phyloP scores from a whole-genome alignment of 2,329 filamentous ascomycete species.

The Neopestalotiopsis sp. region DNA sequence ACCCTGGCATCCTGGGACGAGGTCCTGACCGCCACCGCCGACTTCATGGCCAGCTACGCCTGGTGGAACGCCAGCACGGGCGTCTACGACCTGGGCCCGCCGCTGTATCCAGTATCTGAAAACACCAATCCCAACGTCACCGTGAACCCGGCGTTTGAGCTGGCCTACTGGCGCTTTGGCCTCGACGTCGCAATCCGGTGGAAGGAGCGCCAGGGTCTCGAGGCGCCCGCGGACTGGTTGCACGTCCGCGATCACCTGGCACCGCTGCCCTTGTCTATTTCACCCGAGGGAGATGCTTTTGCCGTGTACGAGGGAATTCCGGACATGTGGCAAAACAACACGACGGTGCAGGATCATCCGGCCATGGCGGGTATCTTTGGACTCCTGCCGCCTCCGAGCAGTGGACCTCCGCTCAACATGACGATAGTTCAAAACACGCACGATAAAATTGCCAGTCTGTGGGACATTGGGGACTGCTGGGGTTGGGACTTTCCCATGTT shows the following conservation, averaged over 20 bases:
- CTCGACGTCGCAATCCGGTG: conserved; percentile 58
- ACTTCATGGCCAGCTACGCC: conserved; percentile 65
- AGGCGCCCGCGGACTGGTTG: conserved; percentile 50
- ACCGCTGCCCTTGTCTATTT: conserved; percentile 54
- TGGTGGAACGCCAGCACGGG: conserved; percentile 57
- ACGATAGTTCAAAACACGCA: conserved; percentile 43
- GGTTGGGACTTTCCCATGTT: conserved; percentile 52
- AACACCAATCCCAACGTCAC: conserved; percentile 63
- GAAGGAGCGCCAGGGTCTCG: conserved; percentile 52
- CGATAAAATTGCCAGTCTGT: conserved; percentile 41
- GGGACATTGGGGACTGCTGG: conserved; percentile 45
- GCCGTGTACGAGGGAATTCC: conserved; percentile 57
- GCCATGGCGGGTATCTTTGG: conserved; percentile 49
- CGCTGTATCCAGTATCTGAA: conserved; percentile 54
- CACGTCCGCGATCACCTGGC: conserved; percentile 57
- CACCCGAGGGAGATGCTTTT: conserved; percentile 52
- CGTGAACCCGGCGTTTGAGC: conserved; percentile 63
- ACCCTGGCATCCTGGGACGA: conserved; percentile 58
- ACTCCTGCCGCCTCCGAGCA: conserved; percentile 44
- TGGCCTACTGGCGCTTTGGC: conserved; percentile 67
- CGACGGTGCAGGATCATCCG: conserved; percentile 46
- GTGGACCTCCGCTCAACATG: conserved; percentile 39
- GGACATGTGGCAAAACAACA: conserved; percentile 44
- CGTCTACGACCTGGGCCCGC: conserved; percentile 55
- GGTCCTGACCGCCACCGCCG: conserved; percentile 55